Base-by-base conservation (phyloP, 2,329 filamentous ascomycete species). In the Ascochyta lentis region DNA sequence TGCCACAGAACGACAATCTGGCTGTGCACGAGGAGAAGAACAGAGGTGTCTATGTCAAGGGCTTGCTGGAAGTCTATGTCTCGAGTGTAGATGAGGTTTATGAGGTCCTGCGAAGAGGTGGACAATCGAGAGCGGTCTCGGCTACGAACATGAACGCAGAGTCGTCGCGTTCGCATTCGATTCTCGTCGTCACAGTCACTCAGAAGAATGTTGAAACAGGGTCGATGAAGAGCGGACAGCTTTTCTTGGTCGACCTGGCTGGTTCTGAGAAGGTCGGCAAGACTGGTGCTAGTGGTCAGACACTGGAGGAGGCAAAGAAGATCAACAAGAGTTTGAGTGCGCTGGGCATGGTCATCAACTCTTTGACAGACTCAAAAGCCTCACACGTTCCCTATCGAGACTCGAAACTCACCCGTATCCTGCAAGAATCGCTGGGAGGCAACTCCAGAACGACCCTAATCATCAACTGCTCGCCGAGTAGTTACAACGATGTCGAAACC, bases 311-410 rank as follows among this genome's bases (percentile, higher is more conserved):
- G 77, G 95, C 95, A 58, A 98, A 98, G 84, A 99, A 99, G 84
- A 99, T 99, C 84, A 99, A 99, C 85, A 98, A 98, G 84, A 97
- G 92, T 83, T 85, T 99, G 81, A 97, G 93, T 80, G 93, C 95
- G 51, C 84, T 99, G 58, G 95, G 95, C 70, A 98, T 97, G 93
- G 95, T 98, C 80, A 99, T 99, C 83, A 98, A 98, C 78, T 87
- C 93, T 49, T 81, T 99, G 68, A 97, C 95, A 3, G 95, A 98
- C 75, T 94, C 93, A 73, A 97, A 96, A 90, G 96, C 93, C 38
- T 92, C 90, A 41, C 93, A 98, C 72, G 85, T 99, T 63, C 95
- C 95, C 1, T 99, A 98, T 77, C 89, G 95, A 83, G 95, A 99
- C 79, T 98, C 94, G 42, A 98, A 98, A 78, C 87, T 99, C 71